These are phyloP conservation scores for Rutstroemia sp. DNA, from an alignment of 2,329 filamentous ascomycete genomes.

Conservation along the genomic window DNA sequence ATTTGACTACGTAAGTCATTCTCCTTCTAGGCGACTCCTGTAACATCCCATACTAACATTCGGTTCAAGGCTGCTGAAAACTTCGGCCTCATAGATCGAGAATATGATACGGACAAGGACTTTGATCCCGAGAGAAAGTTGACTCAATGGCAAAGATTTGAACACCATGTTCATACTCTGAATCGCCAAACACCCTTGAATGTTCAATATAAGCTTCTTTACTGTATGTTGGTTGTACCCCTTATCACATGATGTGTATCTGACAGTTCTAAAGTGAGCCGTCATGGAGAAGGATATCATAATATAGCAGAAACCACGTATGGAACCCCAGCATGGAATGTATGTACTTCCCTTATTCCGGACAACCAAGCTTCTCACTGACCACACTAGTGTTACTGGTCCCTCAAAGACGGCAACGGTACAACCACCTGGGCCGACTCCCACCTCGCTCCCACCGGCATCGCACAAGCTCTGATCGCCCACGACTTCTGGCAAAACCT, in stretches of 20 bases:
- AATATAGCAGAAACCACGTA: conserved; percentile 59
- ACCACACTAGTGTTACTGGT: conserved; percentile 52
- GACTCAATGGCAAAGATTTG: conserved; percentile 61
- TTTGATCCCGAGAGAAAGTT: conserved; percentile 33
- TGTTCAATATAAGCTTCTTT: conserved; percentile 57
- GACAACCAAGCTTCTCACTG: neutral
- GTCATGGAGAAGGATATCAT: conserved; percentile 62
- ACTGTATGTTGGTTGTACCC: conserved; percentile 29
- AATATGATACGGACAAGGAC: conserved; percentile 47
- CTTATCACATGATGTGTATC: conserved; percentile 7
- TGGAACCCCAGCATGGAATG: conserved; percentile 63
- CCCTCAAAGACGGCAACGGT: conserved; percentile 53
- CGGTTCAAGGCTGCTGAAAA: conserved; percentile 45
- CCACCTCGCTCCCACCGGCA: conserved; percentile 49
- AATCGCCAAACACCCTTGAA: conserved; percentile 39
- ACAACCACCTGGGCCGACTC: conserved; percentile 58
- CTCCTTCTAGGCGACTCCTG: neutral
- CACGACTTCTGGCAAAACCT: conserved; percentile 51
- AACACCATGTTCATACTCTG: conserved; percentile 46
- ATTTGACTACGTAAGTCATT: conserved; percentile 61
- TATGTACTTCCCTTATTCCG: conserved; percentile 29
- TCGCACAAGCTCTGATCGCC: conserved; percentile 51
- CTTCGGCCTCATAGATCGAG: conserved; percentile 55
- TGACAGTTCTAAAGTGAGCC: conserved; percentile 39
- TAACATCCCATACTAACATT: neutral